A percentile compares a stretch with the other conserved stretches of the same genome.
Evolutionary conservation across 1,139 yeast genomes (phyloP).

Genomic region (Blastobotrys malaysiensis): DNA sequence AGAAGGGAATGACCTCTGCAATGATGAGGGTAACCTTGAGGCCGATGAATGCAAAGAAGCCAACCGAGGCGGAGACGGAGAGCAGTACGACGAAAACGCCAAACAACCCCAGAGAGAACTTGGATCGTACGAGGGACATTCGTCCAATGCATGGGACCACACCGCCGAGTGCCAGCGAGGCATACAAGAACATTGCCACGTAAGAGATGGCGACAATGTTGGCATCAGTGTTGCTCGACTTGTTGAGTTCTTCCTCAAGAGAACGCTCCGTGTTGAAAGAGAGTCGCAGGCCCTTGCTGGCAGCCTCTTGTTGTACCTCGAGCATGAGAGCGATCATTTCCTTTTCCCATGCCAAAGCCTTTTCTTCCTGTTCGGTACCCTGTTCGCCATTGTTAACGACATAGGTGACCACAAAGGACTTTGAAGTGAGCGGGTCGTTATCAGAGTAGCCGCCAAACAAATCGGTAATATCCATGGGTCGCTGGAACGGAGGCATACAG

Average conservation of each 20-base stretch:
- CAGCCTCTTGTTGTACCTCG: conserved; percentile 40
- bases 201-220: conserved; percentile 69
- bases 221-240: conserved; percentile 75
- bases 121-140: conserved; percentile 47
- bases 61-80: conserved; percentile 78
- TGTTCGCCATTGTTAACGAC: conserved; percentile 43
- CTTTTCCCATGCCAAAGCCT: conserved; percentile 61
- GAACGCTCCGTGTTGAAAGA: conserved; percentile 81
- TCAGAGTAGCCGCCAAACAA: conserved; percentile 56
- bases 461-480: conserved; percentile 69
- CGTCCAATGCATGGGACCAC: conserved; percentile 33
- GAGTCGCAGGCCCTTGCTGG: conserved; percentile 47
- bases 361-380: conserved; percentile 36
- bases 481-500: conserved; percentile 87
- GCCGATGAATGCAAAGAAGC: conserved; percentile 62
- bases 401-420: conserved; percentile 72
- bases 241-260: conserved; percentile 73
- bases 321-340: conserved; percentile 52
- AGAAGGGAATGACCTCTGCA: conserved; percentile 95
- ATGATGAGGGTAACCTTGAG: conserved; percentile 83
- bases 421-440: conserved; percentile 49
- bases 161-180: conserved; percentile 77
- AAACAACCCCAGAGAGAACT: conserved; percentile 69
- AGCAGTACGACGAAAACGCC: conserved; percentile 77
- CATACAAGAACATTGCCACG: conserved; percentile 82